Base-by-base conservation (phyloP, 2,329 filamentous ascomycete species). In the Colletotrichum cordylinicola region DNA sequence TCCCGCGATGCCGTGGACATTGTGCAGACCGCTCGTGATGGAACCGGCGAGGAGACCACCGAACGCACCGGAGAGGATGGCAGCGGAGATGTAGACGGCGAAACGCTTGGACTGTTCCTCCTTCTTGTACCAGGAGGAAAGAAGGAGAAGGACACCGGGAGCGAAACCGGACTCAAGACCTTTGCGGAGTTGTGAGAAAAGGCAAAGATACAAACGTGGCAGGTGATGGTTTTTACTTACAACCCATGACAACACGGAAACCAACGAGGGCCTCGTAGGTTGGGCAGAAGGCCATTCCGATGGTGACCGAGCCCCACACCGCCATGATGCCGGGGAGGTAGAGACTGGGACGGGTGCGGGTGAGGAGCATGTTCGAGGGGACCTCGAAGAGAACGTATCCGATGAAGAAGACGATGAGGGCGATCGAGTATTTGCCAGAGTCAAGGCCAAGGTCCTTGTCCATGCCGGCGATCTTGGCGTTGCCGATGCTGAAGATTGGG, bases 81-180 rank as follows among this genome's bases (percentile, higher is more conserved):
- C 93, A 0, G 93, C 92, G 1, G 92, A 93, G 84, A 95, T 95
- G 86, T 94, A 94, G 31, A 94, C 91, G 7, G 93, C 93, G 52
- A 83, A 83, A 21, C 83, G 80, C 70, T 78, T 82, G 39, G 77
- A 78, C 78, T 83, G 81, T 70, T 84, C 83, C 4, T 78, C 78
- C 27, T 79, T 78, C 76, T 83, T 83, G 73, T 94, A 95, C 93
- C 93, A 95, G 76, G 91, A 93, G 0, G 90, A 92, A 0, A 94
- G 86, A 75, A 94, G 92, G 82, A 89, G 72, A 80, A 90, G 77
- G 83, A 94, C 88, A 9, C 91, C 91, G 0, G 90, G 91, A 71
- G 90, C 91, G 1, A 93, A 86, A 3, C 91, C 91, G 8, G 91
- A 84, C 81, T 94, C 92, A 60, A 87, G 88, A 31, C 92, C 79